phyloP scores from a whole-genome alignment of 345 rosid genomes.

The Brassica nigra region DNA sequence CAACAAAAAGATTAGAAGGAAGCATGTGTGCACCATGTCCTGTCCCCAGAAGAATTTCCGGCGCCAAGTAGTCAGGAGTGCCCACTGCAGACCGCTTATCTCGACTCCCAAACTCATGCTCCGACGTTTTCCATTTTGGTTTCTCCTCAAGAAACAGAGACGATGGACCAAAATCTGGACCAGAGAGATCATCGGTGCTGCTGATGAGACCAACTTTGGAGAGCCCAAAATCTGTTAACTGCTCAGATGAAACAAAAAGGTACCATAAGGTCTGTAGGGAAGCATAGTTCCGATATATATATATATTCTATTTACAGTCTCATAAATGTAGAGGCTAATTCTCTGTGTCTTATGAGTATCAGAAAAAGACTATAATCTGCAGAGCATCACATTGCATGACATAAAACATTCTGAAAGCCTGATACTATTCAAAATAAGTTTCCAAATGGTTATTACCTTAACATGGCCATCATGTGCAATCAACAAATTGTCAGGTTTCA shows the following conservation, averaged over 20 bases:
- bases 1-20: slow-evolving; percentile 20
- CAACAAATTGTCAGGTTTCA: slow-evolving; percentile 97
- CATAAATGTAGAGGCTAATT: not conserved
- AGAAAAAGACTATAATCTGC: slow-evolving; percentile 11
- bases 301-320: not conserved
- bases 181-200: slow-evolving; percentile 90
- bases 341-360: slow-evolving; percentile 5
- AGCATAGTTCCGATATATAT: not conserved
- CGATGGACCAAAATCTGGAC: slow-evolving; percentile 68
- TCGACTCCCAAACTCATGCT: slow-evolving; percentile 58
- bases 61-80: slow-evolving; percentile 96
- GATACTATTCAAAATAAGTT: slow-evolving; percentile 24
- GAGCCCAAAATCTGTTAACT: slow-evolving; percentile 42
- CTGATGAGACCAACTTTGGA: slow-evolving; percentile 79
- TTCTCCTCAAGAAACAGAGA: slow-evolving; percentile 74
- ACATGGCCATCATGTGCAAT: slow-evolving; percentile 98
- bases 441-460: slow-evolving; percentile 59
- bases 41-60: slow-evolving; percentile 95
- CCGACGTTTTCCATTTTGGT: slow-evolving; percentile 54
- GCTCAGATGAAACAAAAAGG: slow-evolving; percentile 24
- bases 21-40: slow-evolving; percentile 74
- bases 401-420: slow-evolving; percentile 43
- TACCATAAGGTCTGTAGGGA: slow-evolving; percentile 5
- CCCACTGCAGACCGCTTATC: slow-evolving; percentile 94
- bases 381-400: slow-evolving; percentile 39